Evolutionary conservation across 2,329 filamentous ascomycete genomes (phyloP), one percentile per base, ranked within the genome.

Genomic region (Metarhizium anisopliae): DNA sequence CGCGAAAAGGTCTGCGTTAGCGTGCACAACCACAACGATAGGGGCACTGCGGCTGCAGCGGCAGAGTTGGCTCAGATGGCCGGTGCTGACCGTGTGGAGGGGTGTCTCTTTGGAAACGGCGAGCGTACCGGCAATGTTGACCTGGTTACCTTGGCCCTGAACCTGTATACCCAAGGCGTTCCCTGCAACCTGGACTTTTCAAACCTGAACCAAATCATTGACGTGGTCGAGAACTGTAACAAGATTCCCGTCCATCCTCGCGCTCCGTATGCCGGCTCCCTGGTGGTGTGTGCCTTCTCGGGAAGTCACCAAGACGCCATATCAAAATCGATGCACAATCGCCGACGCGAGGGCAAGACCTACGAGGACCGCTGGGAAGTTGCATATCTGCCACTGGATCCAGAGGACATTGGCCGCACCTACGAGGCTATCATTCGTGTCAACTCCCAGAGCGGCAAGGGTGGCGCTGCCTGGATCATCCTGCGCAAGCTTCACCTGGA

Each of bases 371-470:
- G 74, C 45, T 97, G 93, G 93, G 77, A 89, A 63, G 80, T 96
- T 43, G 93, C 93, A 0, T 97, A 97, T 68, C 85, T 97, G 51
- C 93, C 93, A 13, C 81, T 97, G 64, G 93, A 97, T 67, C 93
- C 93, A 5, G 81, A 88, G 66, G 93, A 97, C 67, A 96, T 97
- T 61, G 93, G 93, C 52, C 85, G 93, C 56, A 96, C 86, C n/a
- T 97, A 97, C 81, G 92, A 97, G 74, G 93, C 93, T 57, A 88
- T 97, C 68, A 97, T 97, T 68, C 89, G 93, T 58, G 93, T 97
- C 81, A 99, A 97, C 78, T 95, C 90, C 18, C 93, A 97, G 71
- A 90, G 85, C 64, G 93, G 93, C 61, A 97, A 99, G 76, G 93
- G 93, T 59, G 94, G 94, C 64, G 86, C 90, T 58, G 92, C 93